These are phyloP conservation scores for Coemansia sp. DNA, from an alignment of 192 early-diverging fungal genomes.

Conservation along the genomic window DNA sequence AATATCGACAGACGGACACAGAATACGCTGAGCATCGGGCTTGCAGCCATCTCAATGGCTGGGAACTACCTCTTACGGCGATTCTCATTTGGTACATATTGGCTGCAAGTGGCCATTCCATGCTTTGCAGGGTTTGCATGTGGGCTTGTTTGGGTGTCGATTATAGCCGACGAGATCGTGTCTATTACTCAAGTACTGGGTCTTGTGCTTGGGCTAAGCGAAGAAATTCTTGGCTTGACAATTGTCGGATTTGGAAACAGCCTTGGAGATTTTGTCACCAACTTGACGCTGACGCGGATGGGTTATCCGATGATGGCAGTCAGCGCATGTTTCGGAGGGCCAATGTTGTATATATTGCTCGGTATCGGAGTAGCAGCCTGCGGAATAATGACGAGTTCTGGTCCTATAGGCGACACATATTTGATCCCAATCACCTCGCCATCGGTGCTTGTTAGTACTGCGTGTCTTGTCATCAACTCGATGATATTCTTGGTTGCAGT, in stretches of 20 bases:
- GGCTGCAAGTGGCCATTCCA: slow-evolving; percentile 27
- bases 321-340: slow-evolving; percentile 90
- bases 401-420: slow-evolving; percentile 50
- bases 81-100: slow-evolving; percentile 6
- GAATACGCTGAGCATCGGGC: background rate
- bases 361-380: slow-evolving; percentile 80
- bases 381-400: slow-evolving; percentile 54
- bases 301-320: slow-evolving; percentile 94
- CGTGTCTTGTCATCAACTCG: slow-evolving; percentile 65
- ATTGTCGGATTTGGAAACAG: slow-evolving; percentile 87
- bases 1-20: background rate
- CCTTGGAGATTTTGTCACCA: slow-evolving; percentile 89
- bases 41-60: slow-evolving; percentile 11
- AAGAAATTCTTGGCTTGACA: slow-evolving; percentile 79
- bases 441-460: slow-evolving; percentile 68
- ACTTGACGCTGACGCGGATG: slow-evolving; percentile 86
- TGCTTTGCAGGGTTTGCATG: slow-evolving; percentile 74
- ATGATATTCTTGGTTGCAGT: slow-evolving; percentile 61
- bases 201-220: slow-evolving; percentile 71
- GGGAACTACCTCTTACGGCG: slow-evolving; percentile 19
- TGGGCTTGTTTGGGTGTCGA: slow-evolving; percentile 82
- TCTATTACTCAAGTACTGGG: slow-evolving; percentile 81
- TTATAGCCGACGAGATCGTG: slow-evolving; percentile 90
- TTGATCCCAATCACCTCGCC: slow-evolving; percentile 61
- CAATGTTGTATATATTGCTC: slow-evolving; percentile 86